Conservation (phyloP, 208 protist species). For the Tritrichomonas foetus region DNA sequence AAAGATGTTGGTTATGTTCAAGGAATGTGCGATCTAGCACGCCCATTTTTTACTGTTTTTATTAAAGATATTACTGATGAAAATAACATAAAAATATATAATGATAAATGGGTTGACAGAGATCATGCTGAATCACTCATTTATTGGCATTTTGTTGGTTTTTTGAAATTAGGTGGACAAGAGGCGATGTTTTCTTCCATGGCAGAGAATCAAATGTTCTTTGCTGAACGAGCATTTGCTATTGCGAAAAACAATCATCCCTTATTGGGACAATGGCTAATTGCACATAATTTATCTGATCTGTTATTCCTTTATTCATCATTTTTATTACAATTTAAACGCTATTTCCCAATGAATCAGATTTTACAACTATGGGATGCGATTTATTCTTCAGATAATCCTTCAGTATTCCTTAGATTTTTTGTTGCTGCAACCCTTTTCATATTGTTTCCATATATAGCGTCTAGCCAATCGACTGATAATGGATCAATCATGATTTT, state of each 20-base stretch:
- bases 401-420: neutral
- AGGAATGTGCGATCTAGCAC: neutral
- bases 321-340: neutral
- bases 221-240: neutral
- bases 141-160: neutral
- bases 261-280: neutral
- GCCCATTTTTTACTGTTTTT: neutral
- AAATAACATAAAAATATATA: neutral
- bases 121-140: neutral
- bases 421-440: neutral
- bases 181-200: neutral
- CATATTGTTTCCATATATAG: neutral
- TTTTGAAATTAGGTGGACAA: neutral
- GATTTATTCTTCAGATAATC: neutral
- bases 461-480: neutral
- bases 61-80: neutral
- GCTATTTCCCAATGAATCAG: neutral
- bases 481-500: neutral
- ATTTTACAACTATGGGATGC: neutral
- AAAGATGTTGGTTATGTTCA: neutral
- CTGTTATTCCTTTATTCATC: neutral
- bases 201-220: neutral
- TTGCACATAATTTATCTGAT: neutral
- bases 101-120: neutral
- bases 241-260: neutral